These are phyloP conservation scores for Collybia nuda DNA, from an alignment of 768 basidiomycete genomes.

Conservation along the genomic window DNA sequence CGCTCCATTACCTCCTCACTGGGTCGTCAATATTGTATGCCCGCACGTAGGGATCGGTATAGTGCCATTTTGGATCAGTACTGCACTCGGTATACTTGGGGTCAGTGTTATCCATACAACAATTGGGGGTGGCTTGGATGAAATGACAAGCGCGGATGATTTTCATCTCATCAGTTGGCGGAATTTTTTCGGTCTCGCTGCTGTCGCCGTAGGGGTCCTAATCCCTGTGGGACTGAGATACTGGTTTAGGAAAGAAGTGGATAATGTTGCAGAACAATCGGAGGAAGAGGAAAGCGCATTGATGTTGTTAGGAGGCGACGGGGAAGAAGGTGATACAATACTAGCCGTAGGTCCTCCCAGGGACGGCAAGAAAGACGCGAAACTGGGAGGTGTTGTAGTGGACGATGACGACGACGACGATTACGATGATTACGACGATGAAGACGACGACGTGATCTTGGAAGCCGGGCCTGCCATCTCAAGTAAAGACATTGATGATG, in stretches of 20 bases:
- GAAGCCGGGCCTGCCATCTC: conserved; percentile 65
- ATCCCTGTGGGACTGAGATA: conserved; percentile 90
- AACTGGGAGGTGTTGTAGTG: conserved; percentile 22
- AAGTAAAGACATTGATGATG: conserved; percentile 12
- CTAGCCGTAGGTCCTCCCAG: conserved; percentile 57
- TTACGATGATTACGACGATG: conserved; percentile 42
- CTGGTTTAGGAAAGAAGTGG: conserved; percentile 70
- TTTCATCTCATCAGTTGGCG: conserved; percentile 92
- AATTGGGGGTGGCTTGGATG: conserved; percentile 89
- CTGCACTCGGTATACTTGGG: conserved; percentile 88
- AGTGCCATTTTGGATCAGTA: conserved; percentile 85
- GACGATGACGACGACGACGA: conserved; percentile 39
- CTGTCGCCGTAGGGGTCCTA: conserved; percentile 88
- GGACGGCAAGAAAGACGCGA: conserved; percentile 39
- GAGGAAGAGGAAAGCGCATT: conserved; percentile 24
- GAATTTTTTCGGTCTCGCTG: conserved; percentile 84
- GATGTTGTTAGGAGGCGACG: conserved; percentile 19
- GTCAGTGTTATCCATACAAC: conserved; percentile 94
- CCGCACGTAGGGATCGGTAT: conserved; percentile 90
- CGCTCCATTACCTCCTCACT: conserved; percentile 92
- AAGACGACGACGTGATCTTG: conserved; percentile 71
- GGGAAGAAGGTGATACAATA: conserved; percentile 42
- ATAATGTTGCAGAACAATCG: conserved; percentile 31
- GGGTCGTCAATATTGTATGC: conserved; percentile 92
- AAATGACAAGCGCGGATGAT: conserved; percentile 93